phyloP scores from a whole-genome alignment of 768 basidiomycete species.

The Phylloporus sp. region DNA sequence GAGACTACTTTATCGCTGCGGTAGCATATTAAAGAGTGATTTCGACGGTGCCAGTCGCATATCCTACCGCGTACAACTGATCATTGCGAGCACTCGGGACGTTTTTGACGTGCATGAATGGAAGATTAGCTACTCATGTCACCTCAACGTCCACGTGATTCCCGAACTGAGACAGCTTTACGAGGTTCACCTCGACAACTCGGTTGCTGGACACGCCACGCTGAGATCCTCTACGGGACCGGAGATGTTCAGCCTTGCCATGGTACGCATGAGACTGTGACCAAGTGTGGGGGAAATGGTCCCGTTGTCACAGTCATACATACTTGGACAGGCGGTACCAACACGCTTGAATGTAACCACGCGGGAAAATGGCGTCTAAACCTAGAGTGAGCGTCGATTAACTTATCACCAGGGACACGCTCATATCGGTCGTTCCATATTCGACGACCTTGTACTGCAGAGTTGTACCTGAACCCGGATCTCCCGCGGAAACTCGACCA shows the following conservation, averaged over 20 bases:
- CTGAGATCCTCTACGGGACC: constrained; percentile 55
- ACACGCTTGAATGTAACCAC: constrained; percentile 29
- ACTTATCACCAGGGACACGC: too few relatives aligned
- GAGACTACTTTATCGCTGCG: constrained; percentile 23
- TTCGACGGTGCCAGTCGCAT: constrained; percentile 8
- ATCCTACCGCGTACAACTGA: constrained; percentile 13
- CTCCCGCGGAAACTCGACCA: constrained; percentile 46
- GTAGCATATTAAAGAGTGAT: constrained; percentile 16
- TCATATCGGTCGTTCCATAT: constrained; percentile 68
- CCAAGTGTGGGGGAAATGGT: constrained; percentile 81
- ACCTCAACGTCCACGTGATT: constrained; percentile 47
- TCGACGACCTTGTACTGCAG: constrained; percentile 74
- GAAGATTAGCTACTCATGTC: too few relatives aligned
- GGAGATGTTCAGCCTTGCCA: constrained; percentile 68
- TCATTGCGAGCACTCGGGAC: too few relatives aligned
- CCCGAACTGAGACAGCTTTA: constrained; percentile 59
- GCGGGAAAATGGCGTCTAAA: constrained; percentile 57
- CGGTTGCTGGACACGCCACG: constrained; percentile 37
- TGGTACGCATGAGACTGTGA: constrained; percentile 75
- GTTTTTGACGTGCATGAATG: too few relatives aligned
- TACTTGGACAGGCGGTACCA: constrained; percentile 37
- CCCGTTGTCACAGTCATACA: constrained; percentile 49
- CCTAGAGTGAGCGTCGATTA: background rate
- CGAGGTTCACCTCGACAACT: constrained; percentile 43
- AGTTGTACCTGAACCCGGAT: constrained; percentile 59